Percentiles rank a stretch among this genome's conserved stretches.
These are phyloP conservation scores for Penicillium sp. DNA, from an alignment of 2,329 filamentous ascomycete species.

Conservation along the genomic window DNA sequence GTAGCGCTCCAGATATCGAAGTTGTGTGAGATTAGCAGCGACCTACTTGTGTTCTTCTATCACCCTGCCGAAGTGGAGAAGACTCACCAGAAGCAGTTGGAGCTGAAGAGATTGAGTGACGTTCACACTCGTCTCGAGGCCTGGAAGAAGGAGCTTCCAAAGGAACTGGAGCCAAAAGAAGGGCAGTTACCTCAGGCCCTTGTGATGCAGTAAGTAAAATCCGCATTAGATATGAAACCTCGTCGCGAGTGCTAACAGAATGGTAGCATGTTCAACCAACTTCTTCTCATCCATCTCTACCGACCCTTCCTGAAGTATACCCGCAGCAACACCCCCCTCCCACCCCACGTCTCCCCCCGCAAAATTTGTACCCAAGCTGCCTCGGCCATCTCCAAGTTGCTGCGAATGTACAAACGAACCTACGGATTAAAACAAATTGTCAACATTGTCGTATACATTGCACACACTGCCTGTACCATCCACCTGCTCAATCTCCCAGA, in stretches of 20 bases:
- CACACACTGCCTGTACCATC: constrained; percentile 91
- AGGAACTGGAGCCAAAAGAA: constrained; percentile 85
- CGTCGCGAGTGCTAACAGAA: constrained; percentile 7
- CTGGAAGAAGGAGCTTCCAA: constrained; percentile 82
- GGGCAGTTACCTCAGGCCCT: constrained; percentile 83
- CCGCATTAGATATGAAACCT: neutral
- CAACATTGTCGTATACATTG: constrained; percentile 95
- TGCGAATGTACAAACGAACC: constrained; percentile 88
- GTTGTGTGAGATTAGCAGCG: constrained; percentile 90
- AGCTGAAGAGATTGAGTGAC: constrained; percentile 90
- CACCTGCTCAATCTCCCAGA: constrained; percentile 91
- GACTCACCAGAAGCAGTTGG: constrained; percentile 71
- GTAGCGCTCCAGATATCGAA: constrained; percentile 78
- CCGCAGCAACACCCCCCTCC: constrained; percentile 77
- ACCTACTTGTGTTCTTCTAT: constrained; percentile 87
- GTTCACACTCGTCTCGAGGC: constrained; percentile 86
- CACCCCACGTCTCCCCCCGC: constrained; percentile 82
- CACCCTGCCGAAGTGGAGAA: constrained; percentile 69
- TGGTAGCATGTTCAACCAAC: constrained; percentile 91
- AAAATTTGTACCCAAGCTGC: constrained; percentile 91
- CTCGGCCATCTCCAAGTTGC: constrained; percentile 85
- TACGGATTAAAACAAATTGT: constrained; percentile 92
- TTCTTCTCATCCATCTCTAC: constrained; percentile 94
- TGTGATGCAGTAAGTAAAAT: constrained; percentile 74
- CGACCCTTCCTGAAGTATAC: constrained; percentile 92